Percentiles rank a stretch among this genome's conserved stretches.
Conservation (phyloP, 1,139 yeast species). For the Yamadazyma songkhlaensis region DNA sequence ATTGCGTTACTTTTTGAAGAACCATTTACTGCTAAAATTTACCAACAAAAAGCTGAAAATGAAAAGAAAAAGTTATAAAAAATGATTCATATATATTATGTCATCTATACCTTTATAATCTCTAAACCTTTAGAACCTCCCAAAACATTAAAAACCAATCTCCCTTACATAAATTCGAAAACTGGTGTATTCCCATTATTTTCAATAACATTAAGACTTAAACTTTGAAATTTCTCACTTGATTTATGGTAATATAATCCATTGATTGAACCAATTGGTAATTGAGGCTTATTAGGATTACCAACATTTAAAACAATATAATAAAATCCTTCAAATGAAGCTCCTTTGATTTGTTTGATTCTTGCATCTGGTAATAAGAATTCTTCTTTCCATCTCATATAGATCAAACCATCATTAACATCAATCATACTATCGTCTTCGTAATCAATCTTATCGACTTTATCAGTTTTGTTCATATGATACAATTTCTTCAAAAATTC, state of each 20-base stretch:
- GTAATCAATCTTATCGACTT: background rate
- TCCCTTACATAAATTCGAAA: slow-evolving; percentile 11
- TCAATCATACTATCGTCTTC: slow-evolving; percentile 22
- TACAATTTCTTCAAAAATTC: slow-evolving; percentile 26
- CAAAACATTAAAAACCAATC: background rate
- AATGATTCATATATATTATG: background rate
- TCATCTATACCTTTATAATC: background rate
- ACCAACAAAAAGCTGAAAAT: slow-evolving; percentile 12
- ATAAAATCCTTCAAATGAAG: slow-evolving; percentile 91
- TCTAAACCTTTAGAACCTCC: background rate
- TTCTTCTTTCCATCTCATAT: slow-evolving; percentile 95
- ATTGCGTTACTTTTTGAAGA: slow-evolving; percentile 88
- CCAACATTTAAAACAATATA: slow-evolving; percentile 79
- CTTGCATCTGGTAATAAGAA: slow-evolving; percentile 80
- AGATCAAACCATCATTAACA: slow-evolving; percentile 45
- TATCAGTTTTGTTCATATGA: slow-evolving; percentile 20
- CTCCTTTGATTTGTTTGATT: slow-evolving; percentile 67
- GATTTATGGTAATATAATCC: slow-evolving; percentile 81
- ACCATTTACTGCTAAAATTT: slow-evolving; percentile 88
- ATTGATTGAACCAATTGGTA: slow-evolving; percentile 54
- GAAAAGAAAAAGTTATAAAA: slow-evolving; percentile 3
- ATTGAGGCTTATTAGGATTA: slow-evolving; percentile 21
- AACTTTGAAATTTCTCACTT: slow-evolving; percentile 71
- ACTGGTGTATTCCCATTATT: slow-evolving; percentile 21
- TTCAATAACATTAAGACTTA: slow-evolving; percentile 34